These are phyloP conservation scores for Sclerotinia nivalis DNA, from an alignment of 2,329 filamentous ascomycete genomes.

Conservation along the genomic window DNA sequence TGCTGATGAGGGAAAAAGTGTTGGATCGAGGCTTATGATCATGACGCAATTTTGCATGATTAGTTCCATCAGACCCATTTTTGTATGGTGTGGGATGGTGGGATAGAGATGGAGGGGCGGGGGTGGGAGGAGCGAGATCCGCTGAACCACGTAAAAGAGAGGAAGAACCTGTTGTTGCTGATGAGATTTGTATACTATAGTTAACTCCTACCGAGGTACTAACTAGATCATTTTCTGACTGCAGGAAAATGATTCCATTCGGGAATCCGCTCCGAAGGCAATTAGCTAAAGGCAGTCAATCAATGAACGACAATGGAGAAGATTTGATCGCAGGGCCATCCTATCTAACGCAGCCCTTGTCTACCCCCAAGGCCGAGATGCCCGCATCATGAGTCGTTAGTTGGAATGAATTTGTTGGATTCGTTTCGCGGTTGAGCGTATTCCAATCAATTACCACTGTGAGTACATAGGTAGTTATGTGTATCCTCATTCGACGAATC, in stretches of 20 bases:
- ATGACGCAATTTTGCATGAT: constrained; percentile 17
- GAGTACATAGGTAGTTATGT: neutral
- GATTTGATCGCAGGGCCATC: neutral
- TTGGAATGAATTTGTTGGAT: neutral
- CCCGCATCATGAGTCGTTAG: constrained; percentile 4
- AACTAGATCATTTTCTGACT: neutral
- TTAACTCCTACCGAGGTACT: neutral
- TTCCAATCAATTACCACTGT: neutral
- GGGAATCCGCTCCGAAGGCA: neutral
- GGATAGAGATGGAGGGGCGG: neutral
- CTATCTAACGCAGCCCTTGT: neutral
- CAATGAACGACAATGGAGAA: neutral
- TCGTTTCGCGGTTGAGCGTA: neutral
- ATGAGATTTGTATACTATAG: neutral
- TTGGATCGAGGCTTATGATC: neutral
- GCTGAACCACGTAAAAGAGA: constrained; percentile 12
- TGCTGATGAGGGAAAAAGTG: constrained; percentile 3
- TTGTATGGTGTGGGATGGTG: neutral
- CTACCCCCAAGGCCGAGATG: neutral
- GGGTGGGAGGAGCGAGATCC: neutral
- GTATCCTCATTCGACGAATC: neutral
- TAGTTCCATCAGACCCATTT: neutral
- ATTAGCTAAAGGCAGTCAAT: neutral
- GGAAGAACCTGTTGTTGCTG: neutral
- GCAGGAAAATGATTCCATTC: constrained; percentile 4